A percentile compares a stretch with the other conserved stretches of the same genome.
Conservation (phyloP, 345 rosid species). For the Durio zibethinus region DNA sequence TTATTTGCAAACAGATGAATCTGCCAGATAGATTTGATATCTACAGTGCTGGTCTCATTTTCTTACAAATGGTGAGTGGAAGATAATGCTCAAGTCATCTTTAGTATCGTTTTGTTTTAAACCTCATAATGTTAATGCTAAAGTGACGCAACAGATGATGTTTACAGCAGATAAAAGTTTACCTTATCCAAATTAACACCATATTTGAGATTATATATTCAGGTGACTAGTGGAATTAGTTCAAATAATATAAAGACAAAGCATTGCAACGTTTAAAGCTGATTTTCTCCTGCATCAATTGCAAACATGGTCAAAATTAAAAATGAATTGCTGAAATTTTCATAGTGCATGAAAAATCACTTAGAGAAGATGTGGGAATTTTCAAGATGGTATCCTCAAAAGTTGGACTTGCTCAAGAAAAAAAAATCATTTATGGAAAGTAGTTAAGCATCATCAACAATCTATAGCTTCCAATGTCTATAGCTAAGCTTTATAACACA, state of each 20-base stretch:
- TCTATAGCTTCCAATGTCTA: neutral
- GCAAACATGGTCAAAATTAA: neutral
- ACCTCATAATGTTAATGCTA: no score
- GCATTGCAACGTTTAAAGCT: neutral
- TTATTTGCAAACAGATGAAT: slow-evolving; percentile 63
- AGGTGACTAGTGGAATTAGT: neutral
- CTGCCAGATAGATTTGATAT: slow-evolving; percentile 94
- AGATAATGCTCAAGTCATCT: neutral
- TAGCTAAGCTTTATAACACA: neutral
- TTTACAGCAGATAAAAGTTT: neutral
- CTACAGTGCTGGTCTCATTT: slow-evolving; percentile 88
- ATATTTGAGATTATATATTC: neutral
- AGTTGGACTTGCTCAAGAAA: neutral
- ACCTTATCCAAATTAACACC: neutral
- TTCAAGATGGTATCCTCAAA: neutral
- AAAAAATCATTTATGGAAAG: neutral
- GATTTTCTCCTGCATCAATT: neutral
- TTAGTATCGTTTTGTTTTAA: neutral
- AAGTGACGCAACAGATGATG: neutral
- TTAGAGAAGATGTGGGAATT: neutral
- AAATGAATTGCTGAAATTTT: neutral
- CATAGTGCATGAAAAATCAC: neutral
- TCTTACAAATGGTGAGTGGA: slow-evolving; percentile 81
- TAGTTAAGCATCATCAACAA: neutral
- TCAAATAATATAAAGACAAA: neutral